Base-by-base conservation (phyloP, 495 filamentous ascomycete genomes). In the Penicillium diatomitis region DNA sequence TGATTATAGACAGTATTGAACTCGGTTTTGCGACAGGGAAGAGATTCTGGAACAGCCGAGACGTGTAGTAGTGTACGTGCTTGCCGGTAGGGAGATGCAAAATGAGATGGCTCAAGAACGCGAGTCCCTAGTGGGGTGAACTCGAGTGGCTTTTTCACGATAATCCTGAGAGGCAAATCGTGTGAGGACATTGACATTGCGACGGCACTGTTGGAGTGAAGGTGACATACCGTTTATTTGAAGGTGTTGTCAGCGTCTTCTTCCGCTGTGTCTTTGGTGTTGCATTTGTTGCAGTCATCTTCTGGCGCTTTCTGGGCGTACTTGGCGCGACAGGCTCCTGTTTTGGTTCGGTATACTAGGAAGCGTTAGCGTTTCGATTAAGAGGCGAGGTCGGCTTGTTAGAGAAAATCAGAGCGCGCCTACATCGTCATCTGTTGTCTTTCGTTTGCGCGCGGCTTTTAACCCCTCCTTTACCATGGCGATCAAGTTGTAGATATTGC, bases 91-190 rank as follows among this genome's bases (percentile, higher is more conserved):
- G 94, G 94, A 7, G 87, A 81, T n/a, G 84, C 78, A 45, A 85
- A 76, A 57, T 87, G 81, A 5, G 77, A 69, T 2, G 89, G 88
- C 8, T 87, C 87, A 44, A 99, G 81, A 28, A 86, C 70, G 35
- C 94, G 83, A 28, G 90, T 97, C 3, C 88, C 88, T 7, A 98
- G 75, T 0, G 92, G 92, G 0, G 92, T 98, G 63, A 96, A 96
- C 63, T 96, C 90, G 36, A 98, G 79, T 4, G 89, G 84, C 52
- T 89, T 95, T 63, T 96, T 98, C 43, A 95, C 73, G 10, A 87
- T 67, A 43, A 96, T 83, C 46, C 80, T 83, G 52, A 53, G 2
- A 20, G 20, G 20, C 20, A 47, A 32, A 6, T 0, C 27, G 2
- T 35, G 11, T 50, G 33, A 50, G 48, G 11, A n/a, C 28, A 20